Percentiles rank a stretch among this genome's conserved stretches.
These are phyloP conservation scores for Kwoniella sp. DNA, from an alignment of 768 basidiomycete genomes.

Conservation along the genomic window DNA sequence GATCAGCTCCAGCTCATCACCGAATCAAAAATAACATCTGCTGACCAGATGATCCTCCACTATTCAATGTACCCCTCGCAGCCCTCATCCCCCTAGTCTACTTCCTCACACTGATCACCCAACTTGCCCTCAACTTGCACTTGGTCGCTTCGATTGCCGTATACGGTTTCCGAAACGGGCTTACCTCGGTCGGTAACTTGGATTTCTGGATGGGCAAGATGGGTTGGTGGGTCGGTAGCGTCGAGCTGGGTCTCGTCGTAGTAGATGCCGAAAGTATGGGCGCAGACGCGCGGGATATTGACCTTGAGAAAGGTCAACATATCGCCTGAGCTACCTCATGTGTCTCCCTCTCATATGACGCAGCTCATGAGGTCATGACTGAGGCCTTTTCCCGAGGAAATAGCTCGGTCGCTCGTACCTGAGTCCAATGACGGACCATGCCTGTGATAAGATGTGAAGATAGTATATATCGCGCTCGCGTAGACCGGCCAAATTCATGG, in stretches of 20 bases:
- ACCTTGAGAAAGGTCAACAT: neutral
- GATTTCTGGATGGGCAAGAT: slow-evolving; percentile 21
- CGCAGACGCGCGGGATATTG: neutral
- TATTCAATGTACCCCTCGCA: neutral
- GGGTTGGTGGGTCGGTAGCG: slow-evolving; percentile 19
- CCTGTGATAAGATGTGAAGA: no score
- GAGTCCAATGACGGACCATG: no score
- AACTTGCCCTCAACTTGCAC: slow-evolving; percentile 14
- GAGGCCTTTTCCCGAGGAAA: no score
- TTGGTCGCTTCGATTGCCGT: slow-evolving; percentile 6
- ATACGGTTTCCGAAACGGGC: slow-evolving; percentile 5
- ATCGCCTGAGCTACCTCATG: neutral
- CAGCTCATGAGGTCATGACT: no score
- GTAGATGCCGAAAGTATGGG: neutral
- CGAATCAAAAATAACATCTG: neutral
- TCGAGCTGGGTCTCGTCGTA: slow-evolving; percentile 4
- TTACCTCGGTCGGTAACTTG: neutral
- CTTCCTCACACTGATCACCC: neutral
- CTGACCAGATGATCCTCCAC: neutral
- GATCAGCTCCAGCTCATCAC: no score
- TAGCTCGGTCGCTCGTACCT: no score
- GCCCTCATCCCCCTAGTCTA: slow-evolving; percentile 17
- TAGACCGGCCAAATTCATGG: no score
- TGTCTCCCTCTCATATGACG: neutral
- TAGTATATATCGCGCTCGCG: no score